A percentile compares a stretch with the other conserved stretches of the same genome.
These are phyloP conservation scores for Acanthamoeba lenticulata DNA, from an alignment of 208 protist genomes.

Conservation along the genomic window DNA sequence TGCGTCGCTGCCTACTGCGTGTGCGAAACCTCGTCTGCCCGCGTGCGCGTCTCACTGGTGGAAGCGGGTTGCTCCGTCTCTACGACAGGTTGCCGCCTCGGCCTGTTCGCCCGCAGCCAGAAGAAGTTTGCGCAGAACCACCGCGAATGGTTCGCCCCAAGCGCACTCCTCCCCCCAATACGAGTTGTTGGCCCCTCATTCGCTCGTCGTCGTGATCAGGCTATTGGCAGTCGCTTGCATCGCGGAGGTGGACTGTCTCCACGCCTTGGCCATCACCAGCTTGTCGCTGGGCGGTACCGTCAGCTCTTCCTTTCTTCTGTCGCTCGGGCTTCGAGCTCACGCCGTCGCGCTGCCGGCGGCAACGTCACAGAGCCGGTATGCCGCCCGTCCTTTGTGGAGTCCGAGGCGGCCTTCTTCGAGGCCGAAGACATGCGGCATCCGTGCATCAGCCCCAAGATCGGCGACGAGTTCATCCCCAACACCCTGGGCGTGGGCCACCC, in stretches of 20 bases:
- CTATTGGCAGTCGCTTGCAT: constrained; percentile 67
- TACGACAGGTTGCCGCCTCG: neutral
- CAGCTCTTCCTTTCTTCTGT: neutral
- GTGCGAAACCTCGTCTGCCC: too few relatives aligned
- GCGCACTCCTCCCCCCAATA: neutral
- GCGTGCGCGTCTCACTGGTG: neutral
- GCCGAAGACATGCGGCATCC: constrained; percentile 77
- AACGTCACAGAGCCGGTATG: constrained; percentile 69
- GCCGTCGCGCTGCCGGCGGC: neutral
- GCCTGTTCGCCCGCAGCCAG: constrained; percentile 12
- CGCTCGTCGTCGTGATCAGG: neutral
- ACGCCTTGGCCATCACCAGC: constrained; percentile 72
- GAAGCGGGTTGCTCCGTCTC: neutral
- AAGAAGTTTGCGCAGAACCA: neutral
- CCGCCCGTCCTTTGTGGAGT: constrained; percentile 72
- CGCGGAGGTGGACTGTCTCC: constrained; percentile 81
- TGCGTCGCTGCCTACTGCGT: neutral
- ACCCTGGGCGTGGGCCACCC: constrained; percentile 48
- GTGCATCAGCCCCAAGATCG: constrained; percentile 67
- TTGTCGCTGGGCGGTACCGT: neutral
- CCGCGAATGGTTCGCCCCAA: neutral
- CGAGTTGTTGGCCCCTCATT: too few relatives aligned
- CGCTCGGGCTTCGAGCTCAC: neutral
- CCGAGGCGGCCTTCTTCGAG: constrained; percentile 30
- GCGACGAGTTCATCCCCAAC: constrained; percentile 80